Evolutionary conservation across 495 filamentous ascomycete species (phyloP).

Genomic region (Daldinia bambusicola): DNA sequence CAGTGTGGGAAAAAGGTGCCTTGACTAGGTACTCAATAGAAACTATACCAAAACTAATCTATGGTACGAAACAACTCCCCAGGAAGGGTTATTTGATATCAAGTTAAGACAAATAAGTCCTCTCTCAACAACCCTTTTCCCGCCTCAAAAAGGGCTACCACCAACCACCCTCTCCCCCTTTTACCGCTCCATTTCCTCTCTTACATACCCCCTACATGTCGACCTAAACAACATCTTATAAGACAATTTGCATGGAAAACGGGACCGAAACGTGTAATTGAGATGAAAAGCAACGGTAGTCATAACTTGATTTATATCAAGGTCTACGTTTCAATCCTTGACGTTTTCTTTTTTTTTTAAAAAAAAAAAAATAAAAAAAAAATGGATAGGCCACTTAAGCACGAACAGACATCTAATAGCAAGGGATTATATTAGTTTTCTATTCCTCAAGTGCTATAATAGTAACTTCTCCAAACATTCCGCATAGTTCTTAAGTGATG

Average conservation of each 20-base stretch:
- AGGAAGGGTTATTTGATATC: neutral
- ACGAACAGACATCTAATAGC: neutral
- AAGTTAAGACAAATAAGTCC: neutral
- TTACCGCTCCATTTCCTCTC: neutral
- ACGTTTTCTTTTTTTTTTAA: too few relatives aligned
- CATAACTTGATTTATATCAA: neutral
- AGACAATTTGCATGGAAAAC: neutral
- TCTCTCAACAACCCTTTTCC: neutral
- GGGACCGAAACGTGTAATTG: neutral
- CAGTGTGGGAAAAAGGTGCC: neutral
- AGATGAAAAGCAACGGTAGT: neutral
- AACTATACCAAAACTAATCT: neutral
- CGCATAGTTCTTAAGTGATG: conserved; percentile 4
- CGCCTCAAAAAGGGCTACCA: neutral
- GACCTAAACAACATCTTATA: neutral
- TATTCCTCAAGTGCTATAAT: conserved; percentile 15
- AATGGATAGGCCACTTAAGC: too few relatives aligned
- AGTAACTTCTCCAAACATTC: conserved; percentile 13
- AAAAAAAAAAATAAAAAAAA: too few relatives aligned
- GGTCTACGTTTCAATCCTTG: neutral
- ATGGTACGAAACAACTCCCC: neutral
- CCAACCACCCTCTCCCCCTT: neutral
- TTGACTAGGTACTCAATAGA: too few relatives aligned
- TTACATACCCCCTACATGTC: neutral
- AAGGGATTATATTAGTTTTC: conserved; percentile 5